Evolutionary conservation across 2,329 filamentous ascomycete genomes (phyloP), one percentile per base, ranked within the genome.

Genomic region (Colletotrichum orchidophilum): DNA sequence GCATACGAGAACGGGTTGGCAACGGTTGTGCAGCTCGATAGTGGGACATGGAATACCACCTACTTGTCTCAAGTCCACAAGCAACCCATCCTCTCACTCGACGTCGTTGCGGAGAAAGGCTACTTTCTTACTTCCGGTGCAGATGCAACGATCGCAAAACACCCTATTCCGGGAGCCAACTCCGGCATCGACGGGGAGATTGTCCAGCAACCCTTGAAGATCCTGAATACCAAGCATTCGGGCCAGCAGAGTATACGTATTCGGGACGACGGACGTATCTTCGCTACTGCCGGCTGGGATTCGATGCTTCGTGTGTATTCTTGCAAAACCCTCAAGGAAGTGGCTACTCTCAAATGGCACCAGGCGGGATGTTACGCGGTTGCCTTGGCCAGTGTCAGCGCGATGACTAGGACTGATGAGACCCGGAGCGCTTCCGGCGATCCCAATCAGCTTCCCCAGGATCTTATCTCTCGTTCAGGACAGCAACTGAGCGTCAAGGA

Each of bases 291-390:
- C 0, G 96, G 96, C 3, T 99, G 96, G 96, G 96, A 99, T 80
- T 88, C 90, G 1, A 90, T 91, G 58, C 85, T 95, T 1, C 87
- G 96, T 9, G 91, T 98, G 1, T 99, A 98, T 80, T 93, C 92
- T 3, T 83, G 87, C 57, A 94, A 92, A 81, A 93, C 91, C 0
- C 87, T 98, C 85, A 93, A 92, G 77, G 95, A 98, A 80, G 81
- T 98, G 12, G 96, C 96, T 0, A 94, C 98, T 65, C 83, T 98
- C 73, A 97, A 97, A 81, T 98, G 96, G 96, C 96, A 98, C 81
- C 91, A 92, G 75, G 92, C 93, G 35, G 95, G 95, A 1, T 95
- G 94, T 74, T 98, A 96, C 82, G 89, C 94, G 3, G 87, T 94
- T 21, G 91, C 90, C 0, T 97, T 98, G 83, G 91, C 89, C 1